Conservation (phyloP, 108 stramenopile species). For the Thalassiosira profunda region DNA sequence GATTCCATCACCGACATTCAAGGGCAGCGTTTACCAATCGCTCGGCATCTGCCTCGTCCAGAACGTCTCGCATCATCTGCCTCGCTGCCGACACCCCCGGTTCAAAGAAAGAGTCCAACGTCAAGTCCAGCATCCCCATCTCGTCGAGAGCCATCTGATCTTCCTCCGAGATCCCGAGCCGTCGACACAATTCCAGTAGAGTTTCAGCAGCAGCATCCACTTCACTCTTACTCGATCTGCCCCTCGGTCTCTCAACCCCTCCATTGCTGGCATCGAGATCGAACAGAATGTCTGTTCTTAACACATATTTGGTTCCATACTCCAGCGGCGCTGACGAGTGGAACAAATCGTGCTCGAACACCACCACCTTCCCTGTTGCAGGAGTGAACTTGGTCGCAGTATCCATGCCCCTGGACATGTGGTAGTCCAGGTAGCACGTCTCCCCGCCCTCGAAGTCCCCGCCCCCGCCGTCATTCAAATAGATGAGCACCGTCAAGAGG, state of each 20-base stretch:
- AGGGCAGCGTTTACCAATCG: slow-evolving; percentile 6
- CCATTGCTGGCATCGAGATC: slow-evolving; percentile 3
- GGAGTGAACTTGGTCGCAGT: slow-evolving; percentile 45
- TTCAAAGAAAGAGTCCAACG: slow-evolving; percentile 30
- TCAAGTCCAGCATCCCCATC: slow-evolving; percentile 36
- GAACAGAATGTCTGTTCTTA: slow-evolving; percentile 83
- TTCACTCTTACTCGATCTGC: not conserved
- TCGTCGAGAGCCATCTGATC: slow-evolving; percentile 19
- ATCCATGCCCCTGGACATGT: not conserved
- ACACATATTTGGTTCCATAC: slow-evolving; percentile 75
- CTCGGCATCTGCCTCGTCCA: slow-evolving; percentile 13
- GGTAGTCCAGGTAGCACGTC: slow-evolving; percentile 56
- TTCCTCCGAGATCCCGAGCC: slow-evolving; percentile 16
- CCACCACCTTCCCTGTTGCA: slow-evolving; percentile 51
- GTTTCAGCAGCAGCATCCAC: slow-evolving; percentile 1
- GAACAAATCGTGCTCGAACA: slow-evolving; percentile 84
- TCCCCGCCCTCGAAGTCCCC: slow-evolving; percentile 72
- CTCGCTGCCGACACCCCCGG: slow-evolving; percentile 36
- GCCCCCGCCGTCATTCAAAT: slow-evolving; percentile 75
- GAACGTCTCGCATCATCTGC: slow-evolving; percentile 35
- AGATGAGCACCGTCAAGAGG: slow-evolving; percentile 69
- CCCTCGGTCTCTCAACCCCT: slow-evolving; percentile 20
- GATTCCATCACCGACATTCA: not conserved
- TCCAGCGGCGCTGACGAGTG: slow-evolving; percentile 68
- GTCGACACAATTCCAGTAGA: slow-evolving; percentile 39